Conservation (phyloP, 2,329 filamentous ascomycete species). For the Cadophora sp. region DNA sequence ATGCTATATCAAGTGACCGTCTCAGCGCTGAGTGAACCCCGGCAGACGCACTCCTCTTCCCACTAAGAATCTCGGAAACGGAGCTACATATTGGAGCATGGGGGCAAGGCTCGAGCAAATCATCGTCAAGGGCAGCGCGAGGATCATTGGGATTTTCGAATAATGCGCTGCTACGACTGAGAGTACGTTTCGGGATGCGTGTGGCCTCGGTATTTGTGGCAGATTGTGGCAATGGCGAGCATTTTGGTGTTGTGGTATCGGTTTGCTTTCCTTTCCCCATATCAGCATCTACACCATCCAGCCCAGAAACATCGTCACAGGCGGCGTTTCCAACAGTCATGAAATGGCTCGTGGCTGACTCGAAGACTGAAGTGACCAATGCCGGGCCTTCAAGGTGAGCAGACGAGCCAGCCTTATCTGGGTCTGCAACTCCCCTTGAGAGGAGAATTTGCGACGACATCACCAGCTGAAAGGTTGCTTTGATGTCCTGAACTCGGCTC, state of each 20-base stretch:
- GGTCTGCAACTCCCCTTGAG: constrained; percentile 52
- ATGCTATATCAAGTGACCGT: neutral
- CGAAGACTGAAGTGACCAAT: constrained; percentile 41
- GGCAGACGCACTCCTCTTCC: neutral
- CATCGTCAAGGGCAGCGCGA: constrained; percentile 41
- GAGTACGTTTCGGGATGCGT: constrained; percentile 33
- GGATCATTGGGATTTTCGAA: constrained; percentile 41
- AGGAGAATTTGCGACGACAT: constrained; percentile 57
- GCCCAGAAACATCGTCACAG: constrained; percentile 6
- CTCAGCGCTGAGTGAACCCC: neutral
- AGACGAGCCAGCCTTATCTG: constrained; percentile 38
- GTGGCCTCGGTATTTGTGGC: constrained; percentile 40
- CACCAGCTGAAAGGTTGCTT: neutral
- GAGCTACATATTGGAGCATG: constrained; percentile 34
- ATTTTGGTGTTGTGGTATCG: constrained; percentile 20
- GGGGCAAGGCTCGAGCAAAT: constrained; percentile 42
- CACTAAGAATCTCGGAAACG: constrained; percentile 39
- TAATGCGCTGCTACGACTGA: constrained; percentile 42
- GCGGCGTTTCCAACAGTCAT: constrained; percentile 41
- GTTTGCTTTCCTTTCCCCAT: neutral
- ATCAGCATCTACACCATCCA: constrained; percentile 17
- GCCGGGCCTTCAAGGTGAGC: constrained; percentile 16
- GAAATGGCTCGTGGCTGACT: constrained; percentile 39
- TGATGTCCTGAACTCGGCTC: neutral
- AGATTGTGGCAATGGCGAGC: constrained; percentile 27